Evolutionary conservation across 106 monocot genomes (phyloP).

Genomic region (Phalaenopsis equestris): DNA sequence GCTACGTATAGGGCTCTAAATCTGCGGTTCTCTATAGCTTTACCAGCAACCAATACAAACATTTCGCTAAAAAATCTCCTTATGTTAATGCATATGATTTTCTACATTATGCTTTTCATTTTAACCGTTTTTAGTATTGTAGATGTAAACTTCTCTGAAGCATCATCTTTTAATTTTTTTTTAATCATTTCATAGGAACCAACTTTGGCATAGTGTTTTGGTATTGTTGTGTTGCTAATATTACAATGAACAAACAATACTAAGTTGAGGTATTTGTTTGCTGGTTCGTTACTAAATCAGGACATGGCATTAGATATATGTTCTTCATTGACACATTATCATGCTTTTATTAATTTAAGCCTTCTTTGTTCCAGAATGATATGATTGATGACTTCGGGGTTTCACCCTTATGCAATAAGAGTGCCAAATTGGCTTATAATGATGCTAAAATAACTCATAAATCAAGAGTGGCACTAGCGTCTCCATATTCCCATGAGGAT

Average conservation of each 20-base stretch:
- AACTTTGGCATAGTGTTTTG: not conserved
- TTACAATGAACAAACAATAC: not conserved
- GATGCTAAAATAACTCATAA: not conserved
- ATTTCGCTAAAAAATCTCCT: not conserved
- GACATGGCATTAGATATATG: not conserved
- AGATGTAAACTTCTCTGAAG: not conserved
- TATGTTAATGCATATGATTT: not conserved
- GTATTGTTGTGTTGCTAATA: not conserved
- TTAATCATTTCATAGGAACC: not conserved
- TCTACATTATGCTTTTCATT: not conserved
- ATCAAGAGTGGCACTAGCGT: not conserved
- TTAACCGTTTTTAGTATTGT: not conserved
- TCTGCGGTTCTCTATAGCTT: not conserved
- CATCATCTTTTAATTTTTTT: not conserved
- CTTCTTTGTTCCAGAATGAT: not conserved
- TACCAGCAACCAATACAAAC: not conserved
- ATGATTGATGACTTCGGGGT: constrained; percentile 5
- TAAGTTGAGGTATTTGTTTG: not conserved
- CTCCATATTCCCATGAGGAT: not conserved
- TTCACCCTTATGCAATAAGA: not conserved
- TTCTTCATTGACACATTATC: not conserved
- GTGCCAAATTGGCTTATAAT: not conserved
- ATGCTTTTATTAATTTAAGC: not conserved
- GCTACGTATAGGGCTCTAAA: not conserved
- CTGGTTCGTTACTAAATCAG: not conserved